Base-by-base conservation (phyloP, 106 monocot species). In the Acanthochlamys bracteata region DNA sequence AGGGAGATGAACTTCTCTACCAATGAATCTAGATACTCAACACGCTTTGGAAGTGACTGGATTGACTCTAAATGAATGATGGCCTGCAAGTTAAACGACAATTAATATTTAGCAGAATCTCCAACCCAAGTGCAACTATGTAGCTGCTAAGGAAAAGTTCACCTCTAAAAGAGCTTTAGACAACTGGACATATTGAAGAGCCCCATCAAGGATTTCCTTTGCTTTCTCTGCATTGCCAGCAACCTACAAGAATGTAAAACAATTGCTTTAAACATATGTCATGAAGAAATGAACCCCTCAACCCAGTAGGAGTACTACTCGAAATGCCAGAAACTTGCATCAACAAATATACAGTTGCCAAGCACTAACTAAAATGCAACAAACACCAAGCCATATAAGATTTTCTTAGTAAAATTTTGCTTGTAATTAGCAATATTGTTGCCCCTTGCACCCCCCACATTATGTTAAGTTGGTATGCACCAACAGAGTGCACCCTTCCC, bases 101-200 rank as follows among this genome's bases (percentile, higher is more conserved):
- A 63, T 49, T 57, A 27, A 19, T 33, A 6, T 53, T 12, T 49
- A 49, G 49, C 17, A 49, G 17, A 12, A 49, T 49, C 49, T 14
- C 12, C 12, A 49, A 49, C 49, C 12, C 49, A 49, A 49, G 17
- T 14, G 49, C 49, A 49, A 1, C 41, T 23, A 3, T 15, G 46
- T 56, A 52, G 24, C 9, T 45, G 12, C 11, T 20, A 9, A 20
- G 4, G 10, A 46, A 58, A 66, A 53, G 64, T 10, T 41, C 66
- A 96, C 95, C 95, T 96, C 95, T 73, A 96, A 53, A 61, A 96
- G 56, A 53, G 71, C 64, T 73, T 73, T 96, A 25, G 90, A 88
- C 24, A 88, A 63, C 43, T 74, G 79, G 39, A 68, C 57, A 66
- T 74, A 62, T 41, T 79, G 84, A 39, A 83, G 60, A 55, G 78